phyloP scores from a whole-genome alignment of 2,329 filamentous ascomycete genomes.

The Thelonectria olida region DNA sequence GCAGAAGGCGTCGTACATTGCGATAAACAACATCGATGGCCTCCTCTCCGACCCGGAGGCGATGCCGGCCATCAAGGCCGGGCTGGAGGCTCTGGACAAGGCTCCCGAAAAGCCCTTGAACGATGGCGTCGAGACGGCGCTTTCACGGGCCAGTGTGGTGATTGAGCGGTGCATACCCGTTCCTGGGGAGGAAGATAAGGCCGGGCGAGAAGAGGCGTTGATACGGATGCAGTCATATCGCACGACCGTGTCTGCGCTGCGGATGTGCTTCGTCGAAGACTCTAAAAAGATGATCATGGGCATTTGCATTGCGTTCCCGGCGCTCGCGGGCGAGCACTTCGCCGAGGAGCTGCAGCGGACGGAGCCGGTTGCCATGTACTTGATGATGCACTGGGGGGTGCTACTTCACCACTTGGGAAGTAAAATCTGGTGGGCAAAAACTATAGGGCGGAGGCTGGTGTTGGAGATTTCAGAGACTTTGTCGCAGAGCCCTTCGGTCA shows the following conservation, averaged over 20 bases:
- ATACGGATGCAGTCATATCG: constrained; percentile 21
- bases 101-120: background rate
- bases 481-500: background rate
- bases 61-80: constrained; percentile 1
- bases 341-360: constrained; percentile 38
- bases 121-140: constrained; percentile 15
- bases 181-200: background rate
- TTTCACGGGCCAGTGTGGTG: constrained; percentile 15
- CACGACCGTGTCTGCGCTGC: constrained; percentile 42
- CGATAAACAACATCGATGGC: constrained; percentile 25
- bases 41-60: constrained; percentile 18
- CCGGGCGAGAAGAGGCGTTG: constrained; percentile 1
- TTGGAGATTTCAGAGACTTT: constrained; percentile 29
- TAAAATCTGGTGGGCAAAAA: constrained; percentile 38
- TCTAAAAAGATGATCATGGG: constrained; percentile 43
- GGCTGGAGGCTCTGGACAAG: background rate
- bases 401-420: constrained; percentile 40
- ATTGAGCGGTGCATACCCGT: constrained; percentile 26
- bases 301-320: constrained; percentile 44
- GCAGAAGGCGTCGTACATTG: constrained; percentile 31
- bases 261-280: constrained; percentile 48
- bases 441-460: constrained; percentile 35
- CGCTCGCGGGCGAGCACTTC: constrained; percentile 43
- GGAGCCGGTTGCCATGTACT: constrained; percentile 48
- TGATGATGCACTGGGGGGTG: constrained; percentile 50